Evolutionary conservation across 1,139 yeast species (phyloP), one percentile per base, ranked within the genome.

Genomic region (Kodamaea sp.): DNA sequence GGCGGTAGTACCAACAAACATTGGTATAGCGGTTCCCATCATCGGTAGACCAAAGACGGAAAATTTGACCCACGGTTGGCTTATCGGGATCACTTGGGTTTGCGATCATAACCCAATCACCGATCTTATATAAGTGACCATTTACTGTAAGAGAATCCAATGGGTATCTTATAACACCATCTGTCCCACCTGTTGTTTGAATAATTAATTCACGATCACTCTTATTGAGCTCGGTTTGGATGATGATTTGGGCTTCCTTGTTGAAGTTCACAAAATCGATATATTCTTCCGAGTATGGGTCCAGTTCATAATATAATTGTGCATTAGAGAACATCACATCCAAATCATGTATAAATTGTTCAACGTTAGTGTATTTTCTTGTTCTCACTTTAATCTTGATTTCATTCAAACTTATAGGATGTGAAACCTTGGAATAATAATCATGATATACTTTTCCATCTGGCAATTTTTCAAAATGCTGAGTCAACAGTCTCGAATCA

Each of bases 1-100:
- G 96, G 45, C 97, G 80, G 55, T 87, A 85, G 63, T 90, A 92
- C 98, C 98, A 92, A 67, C 98, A 92, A 29, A 88, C 96, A 55
- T 92, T 92, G 56, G 92, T 76, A 79, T 92, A 90, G 45, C 83
- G 75, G 47, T 85, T 82, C 10, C 94, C 95, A 53, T 89, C 96
- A 40, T 78, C 75, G 3, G 82, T 79, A 42, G 84, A 80, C 98
- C 98, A 92, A 47, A 92, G 76, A 53, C 96, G 77, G 67, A 90
- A 92, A 28, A 92, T 79, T 61, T 92, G 98, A 7, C 95, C 97
- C 24, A 90, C 86, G 9, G 90, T 90, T 10, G 98, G 97, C 59
- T 86, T 85, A 24, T 81, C 75, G 2, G 85, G 81, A 60, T 90
- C 97, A 57, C 89, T 90, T 11, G 89, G 88, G 57, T 92, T 92